phyloP scores from a whole-genome alignment of 2,329 filamentous ascomycete genomes.

The Nannizziopsis arthrosporioides region DNA sequence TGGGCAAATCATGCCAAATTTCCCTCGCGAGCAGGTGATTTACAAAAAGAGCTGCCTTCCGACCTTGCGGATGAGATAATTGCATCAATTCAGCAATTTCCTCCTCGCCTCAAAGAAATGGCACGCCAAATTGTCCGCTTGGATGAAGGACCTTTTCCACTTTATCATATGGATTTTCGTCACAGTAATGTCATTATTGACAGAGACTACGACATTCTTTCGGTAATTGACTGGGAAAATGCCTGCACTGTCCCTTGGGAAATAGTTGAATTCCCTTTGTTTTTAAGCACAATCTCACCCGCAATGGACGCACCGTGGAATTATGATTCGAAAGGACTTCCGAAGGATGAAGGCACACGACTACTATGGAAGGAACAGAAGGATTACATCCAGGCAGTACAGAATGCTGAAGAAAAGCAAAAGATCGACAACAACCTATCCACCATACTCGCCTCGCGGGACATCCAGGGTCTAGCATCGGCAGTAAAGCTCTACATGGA shows the following conservation, averaged over 20 bases:
- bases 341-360: not conserved
- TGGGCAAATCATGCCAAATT: too few relatives aligned
- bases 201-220: slow-evolving; percentile 19
- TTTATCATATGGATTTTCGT: slow-evolving; percentile 23
- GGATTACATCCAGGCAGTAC: too few relatives aligned
- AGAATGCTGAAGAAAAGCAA: too few relatives aligned
- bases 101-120: not conserved
- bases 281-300: slow-evolving; percentile 9
- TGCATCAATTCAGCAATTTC: not conserved
- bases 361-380: not conserved
- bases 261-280: slow-evolving; percentile 18
- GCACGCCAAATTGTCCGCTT: not conserved
- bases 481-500: too few relatives aligned
- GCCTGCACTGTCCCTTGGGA: slow-evolving; percentile 20
- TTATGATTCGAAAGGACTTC: not conserved
- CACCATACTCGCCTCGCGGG: too few relatives aligned
- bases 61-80: too few relatives aligned
- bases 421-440: too few relatives aligned
- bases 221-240: slow-evolving; percentile 26
- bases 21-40: too few relatives aligned
- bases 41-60: too few relatives aligned
- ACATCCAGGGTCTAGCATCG: too few relatives aligned
- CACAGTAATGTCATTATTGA: slow-evolving; percentile 26
- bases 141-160: slow-evolving; percentile 23
- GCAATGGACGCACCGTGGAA: too few relatives aligned